A percentile compares a stretch with the other conserved stretches of the same genome.
Evolutionary conservation across 2,329 filamentous ascomycete species (phyloP).

Genomic region (Clarireedia sp.): DNA sequence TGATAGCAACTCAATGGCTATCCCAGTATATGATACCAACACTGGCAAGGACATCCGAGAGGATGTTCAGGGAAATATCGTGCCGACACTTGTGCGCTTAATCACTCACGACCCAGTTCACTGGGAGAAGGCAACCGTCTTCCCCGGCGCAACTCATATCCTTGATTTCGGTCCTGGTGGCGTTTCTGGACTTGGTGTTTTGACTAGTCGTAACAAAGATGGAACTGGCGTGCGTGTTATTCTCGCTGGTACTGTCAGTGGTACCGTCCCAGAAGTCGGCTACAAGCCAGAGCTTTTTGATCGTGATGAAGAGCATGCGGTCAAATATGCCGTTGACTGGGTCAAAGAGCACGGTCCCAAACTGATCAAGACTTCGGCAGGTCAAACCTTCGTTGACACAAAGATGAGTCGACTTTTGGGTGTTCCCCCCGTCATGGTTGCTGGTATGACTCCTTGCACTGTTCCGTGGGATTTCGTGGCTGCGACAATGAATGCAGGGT

Average conservation of each 20-base stretch:
- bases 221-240: conserved; percentile 96
- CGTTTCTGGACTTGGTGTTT: conserved; percentile 87
- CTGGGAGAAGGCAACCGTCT: conserved; percentile 92
- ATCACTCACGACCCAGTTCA: conserved; percentile 92
- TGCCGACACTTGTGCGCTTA: conserved; percentile 79
- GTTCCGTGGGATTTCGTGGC: conserved; percentile 88
- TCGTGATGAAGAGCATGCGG: conserved; percentile 86
- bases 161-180: conserved; percentile 95
- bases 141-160: conserved; percentile 85
- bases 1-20: conserved; percentile 62
- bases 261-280: conserved; percentile 81
- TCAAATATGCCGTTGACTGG: conserved; percentile 95
- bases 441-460: conserved; percentile 88
- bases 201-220: conserved; percentile 99
- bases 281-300: conserved; percentile 99
- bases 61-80: conserved; percentile 65
- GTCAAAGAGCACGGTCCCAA: conserved; percentile 95
- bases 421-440: conserved; percentile 79
- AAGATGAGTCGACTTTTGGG: conserved; percentile 88
- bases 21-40: conserved; percentile 85
- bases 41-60: conserved; percentile 76
- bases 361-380: conserved; percentile 79
- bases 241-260: conserved; percentile 85
- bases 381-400: conserved; percentile 88
- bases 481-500: conserved; percentile 90